Evolutionary conservation across 768 basidiomycete genomes (phyloP).

Genomic region (button mushroom (Agaricus bisporus)): DNA sequence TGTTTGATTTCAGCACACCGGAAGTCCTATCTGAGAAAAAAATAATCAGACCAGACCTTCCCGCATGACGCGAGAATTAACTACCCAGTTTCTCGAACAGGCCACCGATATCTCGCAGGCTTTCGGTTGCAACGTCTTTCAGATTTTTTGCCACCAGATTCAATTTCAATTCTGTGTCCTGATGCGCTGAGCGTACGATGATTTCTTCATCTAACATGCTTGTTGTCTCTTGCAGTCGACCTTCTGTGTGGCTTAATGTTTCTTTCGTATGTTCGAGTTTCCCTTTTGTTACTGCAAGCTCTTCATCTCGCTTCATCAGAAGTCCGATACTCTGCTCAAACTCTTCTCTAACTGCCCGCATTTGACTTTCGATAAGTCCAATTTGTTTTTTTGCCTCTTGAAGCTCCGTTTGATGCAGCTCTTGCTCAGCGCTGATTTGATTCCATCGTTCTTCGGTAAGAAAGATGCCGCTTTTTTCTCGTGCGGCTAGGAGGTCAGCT

Average conservation of each 20-base stretch:
- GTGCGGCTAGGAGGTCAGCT: slow-evolving; percentile 81
- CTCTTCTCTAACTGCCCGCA: slow-evolving; percentile 77
- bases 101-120: slow-evolving; percentile 59
- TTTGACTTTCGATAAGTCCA: slow-evolving; percentile 77
- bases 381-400: slow-evolving; percentile 81
- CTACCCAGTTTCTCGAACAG: slow-evolving; percentile 83
- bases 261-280: slow-evolving; percentile 47
- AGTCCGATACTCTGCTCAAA: slow-evolving; percentile 85
- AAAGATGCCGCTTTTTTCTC: slow-evolving; percentile 95
- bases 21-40: slow-evolving; percentile 62
- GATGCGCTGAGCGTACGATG: slow-evolving; percentile 70
- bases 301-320: slow-evolving; percentile 68
- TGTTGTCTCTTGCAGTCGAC: slow-evolving; percentile 53
- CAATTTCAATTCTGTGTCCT: slow-evolving; percentile 63
- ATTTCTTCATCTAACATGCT: slow-evolving; percentile 72
- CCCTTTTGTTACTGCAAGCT: slow-evolving; percentile 59
- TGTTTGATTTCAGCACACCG: slow-evolving; percentile 55
- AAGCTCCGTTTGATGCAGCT: slow-evolving; percentile 68
- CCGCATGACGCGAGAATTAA: slow-evolving; percentile 14
- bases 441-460: slow-evolving; percentile 90
- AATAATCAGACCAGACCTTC: slow-evolving; percentile 9
- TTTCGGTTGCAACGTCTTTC: slow-evolving; percentile 60
- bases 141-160: slow-evolving; percentile 69
- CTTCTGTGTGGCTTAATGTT: slow-evolving; percentile 46
- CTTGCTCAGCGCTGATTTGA: slow-evolving; percentile 73